Evolutionary conservation across 176 grass and related monocot genomes (phyloP), one percentile per base, ranked within the genome.

Genomic region (Oryza coarctata): DNA sequence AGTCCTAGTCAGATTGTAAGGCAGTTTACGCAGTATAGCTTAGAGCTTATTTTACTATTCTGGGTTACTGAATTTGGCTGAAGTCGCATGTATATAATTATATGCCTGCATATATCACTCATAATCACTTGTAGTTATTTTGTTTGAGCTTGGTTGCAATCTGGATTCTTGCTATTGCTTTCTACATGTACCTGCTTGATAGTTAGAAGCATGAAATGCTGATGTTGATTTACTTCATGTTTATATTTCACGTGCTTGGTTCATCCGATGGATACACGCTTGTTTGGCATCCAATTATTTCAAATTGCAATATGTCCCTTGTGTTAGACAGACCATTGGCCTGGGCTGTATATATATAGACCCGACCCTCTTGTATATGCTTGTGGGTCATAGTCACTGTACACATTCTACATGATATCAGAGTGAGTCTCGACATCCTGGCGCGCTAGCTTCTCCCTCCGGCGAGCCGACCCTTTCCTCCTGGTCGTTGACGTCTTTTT

Each of bases 221-320:
- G 18, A 3, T 60, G 33, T 3, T 18, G 29, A 23, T 13, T 41
- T 13, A 79, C 35, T 52, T 12, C 6, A 23, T 63, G n/a, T 77
- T 45, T 13, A 13, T 77, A 72, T 62, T 44, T 62, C 35, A 68
- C 58, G 45, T 13, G 38, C 31, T 3, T 27, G 66, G 28, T 78
- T 77, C 49, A 75, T 58, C 57, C 27, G 8, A 49, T 70, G 15
- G 26, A 30, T 72, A 10, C 73, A 39, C 64, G 41, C 20, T 80
- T 50, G 69, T n/a, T 29, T 68, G 65, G 63, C 60, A 66, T 86
- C 43, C 47, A 32, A 17, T 80, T 75, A 25, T 80, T 69, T 76
- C 40, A 40, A 52, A 25, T 80, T 69, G 69, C 39, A 40, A 55
- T 26, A 29, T 83, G 61, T 29, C 17, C 12, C n/a, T n/a, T n/a